Conservation (phyloP, 495 filamentous ascomycete genomes). For the Lepraria neglecta region DNA sequence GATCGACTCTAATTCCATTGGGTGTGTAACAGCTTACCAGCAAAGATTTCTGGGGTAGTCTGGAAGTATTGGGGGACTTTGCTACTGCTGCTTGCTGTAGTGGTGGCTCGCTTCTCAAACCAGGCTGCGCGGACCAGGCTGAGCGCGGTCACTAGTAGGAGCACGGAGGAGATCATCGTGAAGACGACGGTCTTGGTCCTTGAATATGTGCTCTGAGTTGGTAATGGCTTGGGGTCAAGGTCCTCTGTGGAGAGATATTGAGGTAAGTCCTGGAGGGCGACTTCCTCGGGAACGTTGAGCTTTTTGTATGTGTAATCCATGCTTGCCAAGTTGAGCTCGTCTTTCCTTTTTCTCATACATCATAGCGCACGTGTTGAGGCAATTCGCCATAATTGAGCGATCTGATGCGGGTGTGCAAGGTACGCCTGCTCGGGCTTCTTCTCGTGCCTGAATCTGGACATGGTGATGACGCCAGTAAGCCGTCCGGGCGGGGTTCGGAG, state of each 20-base stretch:
- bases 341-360: slow-evolving; percentile 13
- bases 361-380: slow-evolving; percentile 14
- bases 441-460: background rate
- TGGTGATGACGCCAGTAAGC: slow-evolving; percentile 11
- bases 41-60: slow-evolving; percentile 39
- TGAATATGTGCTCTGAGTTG: background rate
- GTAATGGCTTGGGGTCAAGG: background rate
- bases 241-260: background rate
- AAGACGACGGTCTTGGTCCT: background rate
- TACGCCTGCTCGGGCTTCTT: slow-evolving; percentile 2
- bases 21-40: slow-evolving; percentile 21
- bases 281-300: slow-evolving; percentile 15
- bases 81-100: slow-evolving; percentile 17
- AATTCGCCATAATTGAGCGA: slow-evolving; percentile 11
- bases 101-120: slow-evolving; percentile 19
- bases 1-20: background rate
- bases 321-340: background rate
- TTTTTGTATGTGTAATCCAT: slow-evolving; percentile 21
- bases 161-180: slow-evolving; percentile 10
- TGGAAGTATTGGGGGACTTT: slow-evolving; percentile 51
- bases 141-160: slow-evolving; percentile 18
- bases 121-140: slow-evolving; percentile 17
- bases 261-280: slow-evolving; percentile 10
- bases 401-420: slow-evolving; percentile 7
- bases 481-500: background rate